Base-by-base conservation (phyloP, 352 stramenopile species). In the Globisporangium lucens region DNA sequence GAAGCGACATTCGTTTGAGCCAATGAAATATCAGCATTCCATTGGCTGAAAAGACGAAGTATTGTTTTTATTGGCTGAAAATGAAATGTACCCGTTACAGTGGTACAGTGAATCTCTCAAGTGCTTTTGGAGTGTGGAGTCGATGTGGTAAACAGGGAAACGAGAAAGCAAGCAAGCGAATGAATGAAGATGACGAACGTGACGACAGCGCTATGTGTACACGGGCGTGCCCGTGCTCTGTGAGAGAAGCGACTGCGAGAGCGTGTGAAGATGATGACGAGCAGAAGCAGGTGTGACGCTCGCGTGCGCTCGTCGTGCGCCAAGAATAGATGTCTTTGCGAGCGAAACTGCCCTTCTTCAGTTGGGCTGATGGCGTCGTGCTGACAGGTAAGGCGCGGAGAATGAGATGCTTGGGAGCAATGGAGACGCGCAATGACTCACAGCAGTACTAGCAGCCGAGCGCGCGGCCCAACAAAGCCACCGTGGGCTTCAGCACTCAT, bases 1-100 rank as follows among this genome's bases (percentile, higher is more conserved):
- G 53, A 59, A 55, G 53, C 27, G 53, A 59, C 53, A 41, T 29
- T 55, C n/a, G 47, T 55, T 55, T 43, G 36, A 43, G 36, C 36
- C 36, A 43, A 43, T 43, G 36, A 43, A 43, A 43, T 43, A 43
- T 43, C 9, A 43, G 0, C 1, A 13, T 43, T 43, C 36, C 20
- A 55, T 55, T 55, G 47, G 47, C n/a, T 55, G 35, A 46, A 22
- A 43, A 35, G 5, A 20, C 9, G 20, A 0, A 9, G 5, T 7
- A 52, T n/a, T 9, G 6, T 15, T 41, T 22, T 52, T 20, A 62
- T 62, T 62, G 20, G 56, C 9, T 51, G 56, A 51, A 62, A 62
- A 47, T 4, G 13, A 3, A 3, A n/a, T 62, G 20, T 29, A 35
- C 27, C 33, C 4, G 1, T 7, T 22, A 17, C 3, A 24, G 35